phyloP scores from a whole-genome alignment of 2,329 filamentous ascomycete species.

The Talaromyces piceae region DNA sequence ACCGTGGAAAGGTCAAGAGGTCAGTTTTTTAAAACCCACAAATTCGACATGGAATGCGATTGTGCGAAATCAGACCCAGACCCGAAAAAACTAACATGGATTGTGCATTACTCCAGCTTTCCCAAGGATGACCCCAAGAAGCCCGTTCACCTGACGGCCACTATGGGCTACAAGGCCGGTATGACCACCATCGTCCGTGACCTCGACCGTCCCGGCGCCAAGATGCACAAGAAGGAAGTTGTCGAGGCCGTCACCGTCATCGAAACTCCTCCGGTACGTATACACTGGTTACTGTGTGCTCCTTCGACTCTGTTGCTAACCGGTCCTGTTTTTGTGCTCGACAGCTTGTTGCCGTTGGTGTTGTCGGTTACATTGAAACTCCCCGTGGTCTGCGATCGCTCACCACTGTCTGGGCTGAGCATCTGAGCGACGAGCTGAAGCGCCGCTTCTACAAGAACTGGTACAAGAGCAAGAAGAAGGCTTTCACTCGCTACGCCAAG shows the following conservation, averaged over 20 bases:
- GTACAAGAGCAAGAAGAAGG: constrained; percentile 99
- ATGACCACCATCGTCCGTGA: constrained; percentile 99
- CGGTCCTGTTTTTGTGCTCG: constrained; percentile 30
- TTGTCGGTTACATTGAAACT: constrained; percentile 99
- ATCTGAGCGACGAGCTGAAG: constrained; percentile 97
- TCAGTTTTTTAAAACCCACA: too few relatives aligned
- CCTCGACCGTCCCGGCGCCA: constrained; percentile 96
- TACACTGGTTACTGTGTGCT: constrained; percentile 41
- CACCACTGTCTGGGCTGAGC: constrained; percentile 99
- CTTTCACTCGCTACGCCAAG: constrained; percentile 99
- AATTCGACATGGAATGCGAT: background rate
- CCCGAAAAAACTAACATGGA: constrained; percentile 19
- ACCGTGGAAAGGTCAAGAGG: constrained; percentile 98
- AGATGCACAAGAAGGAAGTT: constrained; percentile 99
- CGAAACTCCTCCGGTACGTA: constrained; percentile 89
- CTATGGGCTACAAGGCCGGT: constrained; percentile 99
- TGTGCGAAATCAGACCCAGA: too few relatives aligned
- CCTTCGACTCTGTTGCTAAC: background rate
- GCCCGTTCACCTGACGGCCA: constrained; percentile 94
- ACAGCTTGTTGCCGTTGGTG: constrained; percentile 99
- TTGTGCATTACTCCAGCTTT: constrained; percentile 59
- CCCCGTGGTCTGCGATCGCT: constrained; percentile 98
- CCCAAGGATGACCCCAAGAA: constrained; percentile 99
- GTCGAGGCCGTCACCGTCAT: constrained; percentile 82
- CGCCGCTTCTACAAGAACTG: constrained; percentile 99